Base-by-base conservation (phyloP, 192 early-diverging fungal genomes). In the Borealophlyctis nickersoniae region DNA sequence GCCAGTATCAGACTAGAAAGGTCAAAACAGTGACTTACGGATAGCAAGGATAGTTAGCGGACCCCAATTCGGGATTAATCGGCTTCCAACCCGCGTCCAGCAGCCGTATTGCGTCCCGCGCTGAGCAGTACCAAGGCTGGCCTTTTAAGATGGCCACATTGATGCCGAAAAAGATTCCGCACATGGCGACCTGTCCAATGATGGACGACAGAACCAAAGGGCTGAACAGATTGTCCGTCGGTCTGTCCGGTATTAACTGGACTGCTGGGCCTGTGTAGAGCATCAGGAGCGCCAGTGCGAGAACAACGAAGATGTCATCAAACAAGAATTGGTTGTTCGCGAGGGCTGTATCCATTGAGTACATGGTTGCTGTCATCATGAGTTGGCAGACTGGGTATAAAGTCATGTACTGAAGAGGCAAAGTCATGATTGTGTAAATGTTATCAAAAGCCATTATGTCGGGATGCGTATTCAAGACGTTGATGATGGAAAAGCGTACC, bases 341-440 rank as follows among this genome's bases (percentile, higher is more conserved):
- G 2, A 82, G 52, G 14, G 54, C 68, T 9, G 67, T 67, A 30
- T 57, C 64, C 19, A 74, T 23, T 60, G 73, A 71, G 49, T 74
- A 63, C 45, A 82, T 56, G 14, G 78, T 81, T 0, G 78, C 66
- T 1, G 60, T 35, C 58, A 76, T 73, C 22, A 66, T 60, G 4
- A 82, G 57, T 55, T 82, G 80, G 29, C 77, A 65, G 23, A 81
- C 31, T 2, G 80, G 80, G 48, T 82, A 82, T 58, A 82, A 58
- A 33, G 72, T 76, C 80, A 82, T 82, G 66, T 73, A 82, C 72
- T 77, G n/a, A n/a, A n/a, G n/a, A n/a, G n/a, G n/a, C n/a, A n/a
- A n/a, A n/a, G n/a, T n/a, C n/a, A n/a, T n/a, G n/a, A n/a, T n/a
- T n/a, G n/a, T n/a, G n/a, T n/a, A n/a, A n/a, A n/a, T n/a, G n/a